phyloP scores from a whole-genome alignment of 495 filamentous ascomycete species.

The Hypoxylon cercidicola region DNA sequence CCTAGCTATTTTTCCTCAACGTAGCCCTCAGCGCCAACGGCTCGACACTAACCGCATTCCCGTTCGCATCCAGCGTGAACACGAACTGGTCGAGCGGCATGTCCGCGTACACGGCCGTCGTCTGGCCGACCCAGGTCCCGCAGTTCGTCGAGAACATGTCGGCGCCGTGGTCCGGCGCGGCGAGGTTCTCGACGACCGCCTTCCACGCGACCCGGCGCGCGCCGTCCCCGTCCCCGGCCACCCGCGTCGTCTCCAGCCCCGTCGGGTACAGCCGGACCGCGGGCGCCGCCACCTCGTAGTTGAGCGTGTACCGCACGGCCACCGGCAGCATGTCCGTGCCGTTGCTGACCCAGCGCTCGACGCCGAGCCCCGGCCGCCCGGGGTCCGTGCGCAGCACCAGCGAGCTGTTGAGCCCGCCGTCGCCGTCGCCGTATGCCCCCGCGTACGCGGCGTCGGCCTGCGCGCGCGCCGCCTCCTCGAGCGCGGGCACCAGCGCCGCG shows the following conservation, averaged over 20 bases:
- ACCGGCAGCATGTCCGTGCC: conserved; percentile 58
- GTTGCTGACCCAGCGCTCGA: conserved; percentile 62
- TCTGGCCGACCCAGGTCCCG: conserved; percentile 61
- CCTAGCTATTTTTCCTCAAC: conserved; percentile 20
- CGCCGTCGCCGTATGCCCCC: conserved; percentile 36
- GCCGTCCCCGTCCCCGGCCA: conserved; percentile 30
- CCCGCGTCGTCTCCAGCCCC: conserved; percentile 47
- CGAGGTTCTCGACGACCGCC: conserved; percentile 53
- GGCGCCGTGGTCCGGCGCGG: conserved; percentile 38
- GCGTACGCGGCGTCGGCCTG: conserved; percentile 56
- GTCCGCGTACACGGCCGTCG: conserved; percentile 53
- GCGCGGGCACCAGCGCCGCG: conserved; percentile 50
- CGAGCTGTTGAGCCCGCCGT: conserved; percentile 32
- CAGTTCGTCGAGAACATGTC: conserved; percentile 59
- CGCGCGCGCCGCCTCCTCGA: conserved; percentile 56
- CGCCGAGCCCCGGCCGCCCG: conserved; percentile 55
- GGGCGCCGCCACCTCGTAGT: conserved; percentile 45
- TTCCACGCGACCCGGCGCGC: conserved; percentile 55
- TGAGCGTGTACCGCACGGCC: conserved; percentile 45
- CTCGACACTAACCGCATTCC: conserved; percentile 56
- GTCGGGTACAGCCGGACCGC: conserved; percentile 64
- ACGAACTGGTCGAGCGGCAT: conserved; percentile 62
- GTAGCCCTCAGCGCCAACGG: conserved; percentile 53
- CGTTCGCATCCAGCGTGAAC: conserved; percentile 54
- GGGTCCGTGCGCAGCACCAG: conserved; percentile 52